Percentiles rank a stretch among this genome's conserved stretches.
phyloP scores from a whole-genome alignment of 2,329 filamentous ascomycete genomes.

The Periconia sp. region DNA sequence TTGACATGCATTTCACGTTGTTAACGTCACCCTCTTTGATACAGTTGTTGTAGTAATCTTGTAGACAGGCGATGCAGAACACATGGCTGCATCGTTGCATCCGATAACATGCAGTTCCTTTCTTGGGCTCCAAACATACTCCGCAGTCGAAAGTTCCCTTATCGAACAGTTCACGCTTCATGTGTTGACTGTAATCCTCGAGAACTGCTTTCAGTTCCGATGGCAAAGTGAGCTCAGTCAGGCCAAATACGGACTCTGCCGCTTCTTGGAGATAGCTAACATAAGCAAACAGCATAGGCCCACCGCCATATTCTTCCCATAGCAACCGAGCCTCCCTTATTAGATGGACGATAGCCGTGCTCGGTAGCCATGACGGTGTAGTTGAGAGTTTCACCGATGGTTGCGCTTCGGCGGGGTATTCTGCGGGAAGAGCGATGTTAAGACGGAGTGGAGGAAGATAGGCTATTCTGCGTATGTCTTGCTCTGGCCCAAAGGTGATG shows the following conservation, averaged over 20 bases:
- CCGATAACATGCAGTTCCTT: constrained; percentile 79
- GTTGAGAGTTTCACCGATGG: constrained; percentile 59
- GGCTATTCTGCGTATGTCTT: constrained; percentile 55
- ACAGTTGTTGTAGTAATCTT: constrained; percentile 87
- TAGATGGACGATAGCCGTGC: constrained; percentile 51
- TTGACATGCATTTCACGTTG: constrained; percentile 79
- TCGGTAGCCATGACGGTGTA: constrained; percentile 60
- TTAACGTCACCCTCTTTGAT: constrained; percentile 85
- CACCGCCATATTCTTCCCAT: constrained; percentile 66
- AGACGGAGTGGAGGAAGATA: constrained; percentile 64
- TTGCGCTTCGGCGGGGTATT: constrained; percentile 61
- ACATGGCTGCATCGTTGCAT: constrained; percentile 87
- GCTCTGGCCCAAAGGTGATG: constrained; percentile 29
- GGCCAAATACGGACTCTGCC: constrained; percentile 61
- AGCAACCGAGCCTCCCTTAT: constrained; percentile 55
- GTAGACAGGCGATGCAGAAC: constrained; percentile 86
- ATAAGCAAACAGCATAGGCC: constrained; percentile 64
- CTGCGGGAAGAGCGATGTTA: constrained; percentile 58
- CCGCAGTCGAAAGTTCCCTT: constrained; percentile 86
- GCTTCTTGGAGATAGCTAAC: constrained; percentile 66
- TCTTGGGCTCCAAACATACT: constrained; percentile 90
- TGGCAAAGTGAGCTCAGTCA: constrained; percentile 56
- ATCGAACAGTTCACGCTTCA: constrained; percentile 77
- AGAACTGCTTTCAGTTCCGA: constrained; percentile 68
- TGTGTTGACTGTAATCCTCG: constrained; percentile 77